Conservation (phyloP, 106 monocot genomes). For the Alisma plantagoaquatica region DNA sequence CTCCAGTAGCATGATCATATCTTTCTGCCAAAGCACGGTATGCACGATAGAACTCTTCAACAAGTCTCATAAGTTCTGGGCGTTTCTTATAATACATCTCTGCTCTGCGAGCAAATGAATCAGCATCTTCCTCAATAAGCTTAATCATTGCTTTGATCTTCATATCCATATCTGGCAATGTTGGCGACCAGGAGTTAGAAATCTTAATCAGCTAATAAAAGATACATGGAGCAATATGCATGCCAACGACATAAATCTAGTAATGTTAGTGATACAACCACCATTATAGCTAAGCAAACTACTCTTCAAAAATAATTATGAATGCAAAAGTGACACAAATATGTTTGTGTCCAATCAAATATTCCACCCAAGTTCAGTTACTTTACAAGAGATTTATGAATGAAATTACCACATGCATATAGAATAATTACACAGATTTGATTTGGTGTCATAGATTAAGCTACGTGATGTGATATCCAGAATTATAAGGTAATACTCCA, state of each 20-base stretch:
- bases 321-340: neutral
- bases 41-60: constrained; percentile 91
- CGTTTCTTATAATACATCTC: constrained; percentile 98
- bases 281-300: neutral
- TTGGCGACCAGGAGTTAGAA: neutral
- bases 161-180: constrained; percentile 62
- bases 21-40: constrained; percentile 95
- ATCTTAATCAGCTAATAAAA: neutral
- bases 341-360: neutral
- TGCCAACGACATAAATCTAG: too few relatives aligned
- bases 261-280: neutral
- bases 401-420: too few relatives aligned
- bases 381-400: too few relatives aligned
- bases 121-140: constrained; percentile 90
- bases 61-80: constrained; percentile 88
- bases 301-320: neutral
- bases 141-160: constrained; percentile 91
- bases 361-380: too few relatives aligned
- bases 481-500: too few relatives aligned
- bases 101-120: constrained; percentile 86
- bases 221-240: too few relatives aligned
- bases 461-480: too few relatives aligned
- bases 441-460: too few relatives aligned
- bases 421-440: too few relatives aligned
- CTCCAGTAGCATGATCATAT: constrained; percentile 90